Conservation (phyloP, 2,329 filamentous ascomycete species). For the Lasiodiplodia gonubiensis region DNA sequence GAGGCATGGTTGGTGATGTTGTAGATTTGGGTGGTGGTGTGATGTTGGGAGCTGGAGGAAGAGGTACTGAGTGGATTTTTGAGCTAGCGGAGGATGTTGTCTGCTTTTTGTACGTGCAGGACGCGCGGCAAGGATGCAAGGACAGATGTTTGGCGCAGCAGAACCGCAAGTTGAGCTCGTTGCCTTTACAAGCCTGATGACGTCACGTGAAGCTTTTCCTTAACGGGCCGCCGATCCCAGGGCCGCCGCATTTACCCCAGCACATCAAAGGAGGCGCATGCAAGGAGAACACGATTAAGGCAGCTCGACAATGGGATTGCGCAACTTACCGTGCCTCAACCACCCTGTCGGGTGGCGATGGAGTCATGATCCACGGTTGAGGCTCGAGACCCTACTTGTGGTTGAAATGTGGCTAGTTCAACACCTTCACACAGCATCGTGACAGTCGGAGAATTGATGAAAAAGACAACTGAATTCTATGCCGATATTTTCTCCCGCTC, state of each 20-base stretch:
- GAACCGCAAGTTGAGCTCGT: conserved; percentile 12
- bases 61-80: background rate
- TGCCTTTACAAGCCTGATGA: conserved; percentile 24
- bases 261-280: background rate
- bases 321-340: background rate
- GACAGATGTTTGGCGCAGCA: conserved; percentile 11
- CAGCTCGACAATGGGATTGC: background rate
- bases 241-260: background rate
- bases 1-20: conserved; percentile 49
- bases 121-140: background rate
- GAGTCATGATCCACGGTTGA: background rate
- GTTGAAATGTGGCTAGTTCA: background rate
- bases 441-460: background rate
- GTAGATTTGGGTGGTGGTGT: background rate
- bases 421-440: background rate
- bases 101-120: conserved; percentile 6
- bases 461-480: conserved; percentile 42
- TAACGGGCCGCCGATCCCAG: background rate
- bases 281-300: background rate
- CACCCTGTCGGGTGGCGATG: background rate
- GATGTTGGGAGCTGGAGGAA: background rate
- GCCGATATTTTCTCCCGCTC: conserved; percentile 44
- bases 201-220: conserved; percentile 25
- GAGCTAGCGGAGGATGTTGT: background rate
- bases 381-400: background rate